Percentiles rank a stretch among this genome's conserved stretches.
phyloP scores from a whole-genome alignment of 148 eudicot species.

The Persicaria tinctoria region DNA sequence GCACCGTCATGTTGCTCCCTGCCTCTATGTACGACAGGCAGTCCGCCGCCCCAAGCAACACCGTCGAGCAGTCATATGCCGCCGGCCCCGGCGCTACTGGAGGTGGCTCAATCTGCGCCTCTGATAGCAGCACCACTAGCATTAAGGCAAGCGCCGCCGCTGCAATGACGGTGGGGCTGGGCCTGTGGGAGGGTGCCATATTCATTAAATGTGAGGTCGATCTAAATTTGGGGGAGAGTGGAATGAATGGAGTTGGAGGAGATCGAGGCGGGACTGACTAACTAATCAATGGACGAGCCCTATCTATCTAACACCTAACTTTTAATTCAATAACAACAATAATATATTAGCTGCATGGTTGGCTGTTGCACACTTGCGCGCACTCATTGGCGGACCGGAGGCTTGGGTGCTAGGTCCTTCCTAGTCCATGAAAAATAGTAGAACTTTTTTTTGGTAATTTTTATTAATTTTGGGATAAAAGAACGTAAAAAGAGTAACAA shows the following conservation, averaged over 20 bases:
- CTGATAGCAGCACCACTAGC: background rate
- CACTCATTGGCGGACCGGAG: too few species aligned
- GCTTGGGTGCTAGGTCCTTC: too few species aligned
- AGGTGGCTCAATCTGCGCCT: background rate
- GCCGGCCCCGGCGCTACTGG: background rate
- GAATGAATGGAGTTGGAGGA: background rate
- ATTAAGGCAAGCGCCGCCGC: too few species aligned
- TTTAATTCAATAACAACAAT: background rate
- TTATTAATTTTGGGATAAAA: too few species aligned
- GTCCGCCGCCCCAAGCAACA: background rate
- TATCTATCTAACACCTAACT: constrained; percentile 8
- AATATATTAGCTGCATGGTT: too few species aligned
- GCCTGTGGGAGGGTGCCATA: background rate
- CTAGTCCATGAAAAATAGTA: too few species aligned
- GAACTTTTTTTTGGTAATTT: too few species aligned
- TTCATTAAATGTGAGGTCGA: background rate
- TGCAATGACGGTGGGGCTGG: background rate
- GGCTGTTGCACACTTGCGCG: too few species aligned
- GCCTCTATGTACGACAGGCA: background rate
- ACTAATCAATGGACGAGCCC: background rate
- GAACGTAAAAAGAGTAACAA: too few species aligned
- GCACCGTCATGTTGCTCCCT: background rate
- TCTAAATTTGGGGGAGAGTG: background rate
- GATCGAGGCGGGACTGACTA: background rate
- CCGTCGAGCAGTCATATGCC: background rate